Percentiles rank a stretch among this genome's conserved stretches.
These are phyloP conservation scores for Periconia sp. DNA, from an alignment of 2,329 filamentous ascomycete genomes.

Conservation along the genomic window DNA sequence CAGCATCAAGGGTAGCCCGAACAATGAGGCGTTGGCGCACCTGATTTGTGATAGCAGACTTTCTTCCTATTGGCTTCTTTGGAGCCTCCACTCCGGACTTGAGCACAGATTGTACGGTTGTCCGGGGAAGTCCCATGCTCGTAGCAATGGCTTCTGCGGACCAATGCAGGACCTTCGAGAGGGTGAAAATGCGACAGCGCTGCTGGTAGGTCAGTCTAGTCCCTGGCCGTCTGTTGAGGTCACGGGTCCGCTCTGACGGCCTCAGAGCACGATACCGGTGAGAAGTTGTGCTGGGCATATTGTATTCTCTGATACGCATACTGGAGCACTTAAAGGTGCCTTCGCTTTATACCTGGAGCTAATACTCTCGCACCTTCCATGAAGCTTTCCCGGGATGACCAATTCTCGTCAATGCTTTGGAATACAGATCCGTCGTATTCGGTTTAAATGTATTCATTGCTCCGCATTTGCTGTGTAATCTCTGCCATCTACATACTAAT, in stretches of 20 bases:
- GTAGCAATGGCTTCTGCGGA: background rate
- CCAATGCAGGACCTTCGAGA: background rate
- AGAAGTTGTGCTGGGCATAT: too few relatives aligned
- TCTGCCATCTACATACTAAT: too few relatives aligned
- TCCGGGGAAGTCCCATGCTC: conserved; percentile 1
- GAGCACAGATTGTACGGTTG: conserved; percentile 4
- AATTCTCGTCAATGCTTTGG: too few relatives aligned
- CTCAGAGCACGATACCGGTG: background rate
- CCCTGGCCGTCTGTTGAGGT: background rate
- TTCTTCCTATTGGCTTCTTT: background rate
- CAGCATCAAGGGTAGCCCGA: conserved; percentile 7
- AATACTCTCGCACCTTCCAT: too few relatives aligned
- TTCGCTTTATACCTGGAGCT: too few relatives aligned
- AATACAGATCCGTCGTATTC: too few relatives aligned
- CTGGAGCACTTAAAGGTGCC: too few relatives aligned
- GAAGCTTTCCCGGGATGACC: too few relatives aligned
- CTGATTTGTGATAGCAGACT: background rate
- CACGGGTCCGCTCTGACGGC: background rate
- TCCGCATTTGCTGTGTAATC: too few relatives aligned
- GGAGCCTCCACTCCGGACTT: background rate
- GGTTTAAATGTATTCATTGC: too few relatives aligned
- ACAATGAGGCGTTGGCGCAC: conserved; percentile 3
- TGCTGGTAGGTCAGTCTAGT: conserved; percentile 5
- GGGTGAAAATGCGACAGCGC: too few relatives aligned
- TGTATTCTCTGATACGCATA: too few relatives aligned